Evolutionary conservation across 139 green algal genomes (phyloP), one percentile per base, ranked within the genome.

Genomic region (Chlorella sp.): DNA sequence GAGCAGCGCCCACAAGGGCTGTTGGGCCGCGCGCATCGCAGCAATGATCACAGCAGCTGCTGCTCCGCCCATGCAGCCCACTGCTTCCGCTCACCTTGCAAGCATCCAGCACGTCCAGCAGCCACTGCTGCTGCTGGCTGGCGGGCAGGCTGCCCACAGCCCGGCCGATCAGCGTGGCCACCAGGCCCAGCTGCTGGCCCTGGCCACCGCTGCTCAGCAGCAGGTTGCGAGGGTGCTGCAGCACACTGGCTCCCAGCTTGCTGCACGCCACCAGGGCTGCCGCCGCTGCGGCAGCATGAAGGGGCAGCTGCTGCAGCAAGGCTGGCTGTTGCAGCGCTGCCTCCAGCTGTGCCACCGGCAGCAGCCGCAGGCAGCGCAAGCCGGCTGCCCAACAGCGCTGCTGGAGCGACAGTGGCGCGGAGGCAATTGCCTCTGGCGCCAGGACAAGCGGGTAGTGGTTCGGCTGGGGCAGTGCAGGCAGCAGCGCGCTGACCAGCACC

Each of bases 161-260:
- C 1, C 70, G 41, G 39, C 70, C 70, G 3, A 78, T 7, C 20
- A 28, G 39, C 39, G 60, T 1, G 25, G 41, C 70, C 15, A 28
- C 70, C 18, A 36, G 25, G 28, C 1, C 41, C 39, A 60, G 51
- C 15, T 25, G 70, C 39, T 78, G 70, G 2, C 0, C 38, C 7
- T 21, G 5, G 41, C 70, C 26, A 36, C 70, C 25, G 25, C 70
- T 41, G 23, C 56, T 28, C 23, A 78, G 15, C 70, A 78, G 21
- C 70, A 78, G 39, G 25, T 78, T 78, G 38, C 70, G 70, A 0
- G 70, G 39, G 25, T 78, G 70, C 70, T 78, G 70, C 70, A 78
- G 39, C 7, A 15, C 6, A 47, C 70, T 25, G 4, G 26, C 39
- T 3, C 60, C 70, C 15, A 56, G 39, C 4, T 2, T 28, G 13